Percentiles rank a stretch among this genome's conserved stretches.
These are phyloP conservation scores for Nannochloris sp. DNA, from an alignment of 139 green algal species.

Conservation along the genomic window DNA sequence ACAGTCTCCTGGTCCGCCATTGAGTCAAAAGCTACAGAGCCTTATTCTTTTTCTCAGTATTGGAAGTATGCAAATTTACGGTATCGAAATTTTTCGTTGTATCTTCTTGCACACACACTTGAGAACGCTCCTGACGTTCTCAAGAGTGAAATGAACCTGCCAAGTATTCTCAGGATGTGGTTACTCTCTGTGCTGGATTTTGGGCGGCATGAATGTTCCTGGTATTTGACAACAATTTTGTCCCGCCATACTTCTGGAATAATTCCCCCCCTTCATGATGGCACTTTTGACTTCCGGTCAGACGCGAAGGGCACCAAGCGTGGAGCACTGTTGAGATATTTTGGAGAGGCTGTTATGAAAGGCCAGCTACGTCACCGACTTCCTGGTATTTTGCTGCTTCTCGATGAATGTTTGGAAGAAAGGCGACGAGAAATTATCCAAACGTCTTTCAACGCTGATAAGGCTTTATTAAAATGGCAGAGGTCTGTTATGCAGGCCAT, in stretches of 20 bases:
- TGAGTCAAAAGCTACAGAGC: background rate
- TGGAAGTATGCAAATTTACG: conserved; percentile 11
- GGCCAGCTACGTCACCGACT: background rate
- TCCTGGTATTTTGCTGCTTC: background rate
- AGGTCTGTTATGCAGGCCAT: background rate
- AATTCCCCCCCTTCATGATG: background rate
- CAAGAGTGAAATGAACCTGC: background rate
- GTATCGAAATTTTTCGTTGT: conserved; percentile 9
- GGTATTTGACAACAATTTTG: conserved; percentile 13
- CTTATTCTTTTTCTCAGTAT: conserved; percentile 7
- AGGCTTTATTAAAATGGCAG: background rate
- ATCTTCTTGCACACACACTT: conserved; percentile 6
- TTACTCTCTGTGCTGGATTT: conserved; percentile 9
- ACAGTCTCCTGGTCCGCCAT: background rate
- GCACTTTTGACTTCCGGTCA: background rate
- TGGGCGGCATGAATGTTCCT: conserved; percentile 2
- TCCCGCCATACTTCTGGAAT: background rate
- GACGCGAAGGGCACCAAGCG: background rate
- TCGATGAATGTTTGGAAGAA: background rate
- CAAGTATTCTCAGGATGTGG: conserved; percentile 5
- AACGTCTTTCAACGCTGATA: background rate
- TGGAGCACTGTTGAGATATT: background rate
- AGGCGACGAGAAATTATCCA: background rate
- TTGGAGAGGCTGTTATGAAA: background rate
- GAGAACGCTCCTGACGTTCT: conserved; percentile 3